phyloP scores from a whole-genome alignment of 225 moss, liverwort and hornwort genomes.

The Climacium dendroides region DNA sequence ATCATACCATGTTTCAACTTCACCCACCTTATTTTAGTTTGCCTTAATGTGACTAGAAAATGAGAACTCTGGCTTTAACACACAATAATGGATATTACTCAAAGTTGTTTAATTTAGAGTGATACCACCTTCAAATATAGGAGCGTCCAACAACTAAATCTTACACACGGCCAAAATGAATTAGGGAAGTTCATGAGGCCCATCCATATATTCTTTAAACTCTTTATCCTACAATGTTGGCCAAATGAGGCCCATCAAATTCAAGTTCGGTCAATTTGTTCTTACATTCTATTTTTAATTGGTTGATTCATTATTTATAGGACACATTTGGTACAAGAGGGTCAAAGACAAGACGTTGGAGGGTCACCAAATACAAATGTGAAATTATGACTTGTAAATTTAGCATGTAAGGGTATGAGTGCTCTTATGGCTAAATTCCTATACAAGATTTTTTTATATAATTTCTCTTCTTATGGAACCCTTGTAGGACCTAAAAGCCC shows the following conservation, averaged over 20 bases:
- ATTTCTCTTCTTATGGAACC: neutral
- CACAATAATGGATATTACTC: neutral
- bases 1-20: rapidly evolving
- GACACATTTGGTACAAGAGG: neutral
- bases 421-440: neutral
- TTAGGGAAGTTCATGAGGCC: neutral
- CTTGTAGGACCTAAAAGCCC: too few species aligned
- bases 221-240: rapidly evolving
- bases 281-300: neutral
- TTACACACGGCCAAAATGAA: rapidly evolving
- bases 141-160: rapidly evolving
- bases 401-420: rapidly evolving
- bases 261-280: neutral
- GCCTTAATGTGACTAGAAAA: neutral
- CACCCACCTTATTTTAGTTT: neutral
- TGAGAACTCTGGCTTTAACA: rapidly evolving
- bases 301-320: neutral
- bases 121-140: neutral
- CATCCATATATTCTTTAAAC: neutral
- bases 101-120: neutral
- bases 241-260: neutral
- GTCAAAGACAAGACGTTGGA: rapidly evolving
- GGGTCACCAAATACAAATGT: neutral
- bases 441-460: neutral
- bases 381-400: neutral